Evolutionary conservation across 2,329 filamentous ascomycete species (phyloP).

Genomic region (Microcera coccophila): DNA sequence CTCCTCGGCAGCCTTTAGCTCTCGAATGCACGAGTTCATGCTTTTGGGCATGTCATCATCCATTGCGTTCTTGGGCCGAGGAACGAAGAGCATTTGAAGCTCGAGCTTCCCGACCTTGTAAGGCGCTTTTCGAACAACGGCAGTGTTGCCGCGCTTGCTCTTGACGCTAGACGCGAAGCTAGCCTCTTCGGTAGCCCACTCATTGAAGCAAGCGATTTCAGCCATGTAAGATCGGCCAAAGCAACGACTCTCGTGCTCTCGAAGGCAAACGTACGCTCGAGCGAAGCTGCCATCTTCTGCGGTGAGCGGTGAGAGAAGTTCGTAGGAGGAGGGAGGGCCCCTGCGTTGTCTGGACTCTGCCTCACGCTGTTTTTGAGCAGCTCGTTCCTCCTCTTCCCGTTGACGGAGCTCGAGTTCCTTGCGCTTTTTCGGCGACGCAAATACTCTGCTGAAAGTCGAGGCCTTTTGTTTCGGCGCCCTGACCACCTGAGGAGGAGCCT

Average conservation of each 20-base stretch:
- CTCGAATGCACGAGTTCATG: slow-evolving; percentile 93
- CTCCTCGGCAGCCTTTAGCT: slow-evolving; percentile 86
- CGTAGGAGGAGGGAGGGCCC: slow-evolving; percentile 71
- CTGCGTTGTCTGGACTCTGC: slow-evolving; percentile 60
- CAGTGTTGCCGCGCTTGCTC: slow-evolving; percentile 76
- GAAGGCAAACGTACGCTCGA: slow-evolving; percentile 87
- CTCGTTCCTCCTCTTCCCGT: slow-evolving; percentile 76
- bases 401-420: slow-evolving; percentile 87
- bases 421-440: slow-evolving; percentile 92
- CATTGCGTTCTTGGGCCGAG: slow-evolving; percentile 77
- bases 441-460: slow-evolving; percentile 85
- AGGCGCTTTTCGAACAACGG: slow-evolving; percentile 77
- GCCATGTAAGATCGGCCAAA: slow-evolving; percentile 85
- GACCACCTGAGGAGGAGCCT: slow-evolving; percentile 51
- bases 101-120: slow-evolving; percentile 95
- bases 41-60: slow-evolving; percentile 99
- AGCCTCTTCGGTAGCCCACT: slow-evolving; percentile 90
- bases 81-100: slow-evolving; percentile 90
- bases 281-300: slow-evolving; percentile 92
- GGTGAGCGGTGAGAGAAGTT: slow-evolving; percentile 79
- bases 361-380: slow-evolving; percentile 60
- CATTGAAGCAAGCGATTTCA: slow-evolving; percentile 94
- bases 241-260: slow-evolving; percentile 83
- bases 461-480: slow-evolving; percentile 69
- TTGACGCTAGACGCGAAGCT: slow-evolving; percentile 80